phyloP scores from a whole-genome alignment of 352 stramenopile genomes.

The Aphanomyces astaci region DNA sequence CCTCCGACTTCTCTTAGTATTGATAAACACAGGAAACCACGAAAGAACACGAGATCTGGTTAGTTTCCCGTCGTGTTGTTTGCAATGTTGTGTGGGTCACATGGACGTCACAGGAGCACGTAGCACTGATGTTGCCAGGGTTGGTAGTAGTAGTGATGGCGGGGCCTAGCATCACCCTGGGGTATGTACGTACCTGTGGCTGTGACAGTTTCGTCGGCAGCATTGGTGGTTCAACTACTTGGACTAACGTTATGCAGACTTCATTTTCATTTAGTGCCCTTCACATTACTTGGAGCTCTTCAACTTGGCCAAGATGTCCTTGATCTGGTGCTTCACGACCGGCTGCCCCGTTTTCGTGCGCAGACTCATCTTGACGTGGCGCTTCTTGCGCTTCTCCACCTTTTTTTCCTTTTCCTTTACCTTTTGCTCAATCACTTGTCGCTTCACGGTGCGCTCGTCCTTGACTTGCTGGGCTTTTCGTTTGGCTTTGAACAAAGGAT shows the following conservation, averaged over 20 bases:
- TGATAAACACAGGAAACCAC: conserved; percentile 7
- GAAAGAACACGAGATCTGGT: neutral
- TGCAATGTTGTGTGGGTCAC: neutral
- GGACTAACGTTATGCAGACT: too few relatives aligned
- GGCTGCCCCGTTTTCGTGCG: conserved; percentile 68
- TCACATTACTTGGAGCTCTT: conserved; percentile 6
- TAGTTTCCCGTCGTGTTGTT: neutral
- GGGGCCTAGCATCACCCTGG: too few relatives aligned
- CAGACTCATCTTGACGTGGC: conserved; percentile 78
- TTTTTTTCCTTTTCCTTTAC: conserved; percentile 55
- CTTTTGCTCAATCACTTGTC: conserved; percentile 46
- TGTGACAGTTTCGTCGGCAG: too few relatives aligned
- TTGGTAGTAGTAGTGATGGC: too few relatives aligned
- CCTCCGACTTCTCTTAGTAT: conserved; percentile 1
- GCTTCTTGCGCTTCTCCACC: conserved; percentile 75
- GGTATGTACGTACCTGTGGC: too few relatives aligned
- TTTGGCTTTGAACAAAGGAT: conserved; percentile 81
- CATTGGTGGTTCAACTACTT: too few relatives aligned
- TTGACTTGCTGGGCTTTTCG: conserved; percentile 56
- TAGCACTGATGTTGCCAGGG: too few relatives aligned
- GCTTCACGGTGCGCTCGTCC: conserved; percentile 37
- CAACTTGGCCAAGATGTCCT: conserved; percentile 68
- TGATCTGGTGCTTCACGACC: conserved; percentile 80
- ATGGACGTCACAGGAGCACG: too few relatives aligned
- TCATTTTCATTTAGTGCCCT: too few relatives aligned